phyloP scores from a whole-genome alignment of 2,329 filamentous ascomycete genomes.

The Colletotrichum liriopes region DNA sequence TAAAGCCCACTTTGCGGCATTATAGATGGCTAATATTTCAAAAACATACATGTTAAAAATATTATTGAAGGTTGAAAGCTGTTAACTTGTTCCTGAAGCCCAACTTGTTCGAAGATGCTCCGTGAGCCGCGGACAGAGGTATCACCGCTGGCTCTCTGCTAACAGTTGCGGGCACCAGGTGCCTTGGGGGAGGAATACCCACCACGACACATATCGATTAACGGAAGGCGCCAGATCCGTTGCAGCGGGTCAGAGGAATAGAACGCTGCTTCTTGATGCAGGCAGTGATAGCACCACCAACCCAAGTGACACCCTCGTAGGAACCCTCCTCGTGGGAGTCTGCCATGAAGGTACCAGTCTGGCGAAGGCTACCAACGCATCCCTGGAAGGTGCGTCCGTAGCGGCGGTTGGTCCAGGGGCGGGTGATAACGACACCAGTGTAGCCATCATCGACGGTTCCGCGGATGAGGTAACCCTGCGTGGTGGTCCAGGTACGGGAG shows the following conservation, averaged over 20 bases:
- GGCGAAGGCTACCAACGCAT: constrained; percentile 30
- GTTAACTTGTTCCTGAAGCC: not conserved
- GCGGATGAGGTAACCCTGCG: constrained; percentile 34
- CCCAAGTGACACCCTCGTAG: constrained; percentile 39
- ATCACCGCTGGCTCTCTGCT: too few species aligned
- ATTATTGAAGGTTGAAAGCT: not conserved
- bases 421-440: constrained; percentile 39
- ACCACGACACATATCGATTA: not conserved
- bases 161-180: not conserved
- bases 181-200: not conserved
- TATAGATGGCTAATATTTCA: not conserved
- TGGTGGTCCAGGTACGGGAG: constrained; percentile 38
- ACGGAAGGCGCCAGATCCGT: constrained; percentile 27
- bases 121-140: not conserved
- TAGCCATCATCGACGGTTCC: constrained; percentile 33
- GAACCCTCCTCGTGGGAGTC: constrained; percentile 36
- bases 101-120: not conserved
- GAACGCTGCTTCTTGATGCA: constrained; percentile 34
- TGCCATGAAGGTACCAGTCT: constrained; percentile 43
- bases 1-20: not conserved
- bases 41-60: not conserved
- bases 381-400: constrained; percentile 42
- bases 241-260: constrained; percentile 31
- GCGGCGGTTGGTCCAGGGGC: constrained; percentile 39
- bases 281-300: constrained; percentile 35